Evolutionary conservation across 1,284 basidiomycete species (phyloP).

Genomic region (Moniliella sp.): DNA sequence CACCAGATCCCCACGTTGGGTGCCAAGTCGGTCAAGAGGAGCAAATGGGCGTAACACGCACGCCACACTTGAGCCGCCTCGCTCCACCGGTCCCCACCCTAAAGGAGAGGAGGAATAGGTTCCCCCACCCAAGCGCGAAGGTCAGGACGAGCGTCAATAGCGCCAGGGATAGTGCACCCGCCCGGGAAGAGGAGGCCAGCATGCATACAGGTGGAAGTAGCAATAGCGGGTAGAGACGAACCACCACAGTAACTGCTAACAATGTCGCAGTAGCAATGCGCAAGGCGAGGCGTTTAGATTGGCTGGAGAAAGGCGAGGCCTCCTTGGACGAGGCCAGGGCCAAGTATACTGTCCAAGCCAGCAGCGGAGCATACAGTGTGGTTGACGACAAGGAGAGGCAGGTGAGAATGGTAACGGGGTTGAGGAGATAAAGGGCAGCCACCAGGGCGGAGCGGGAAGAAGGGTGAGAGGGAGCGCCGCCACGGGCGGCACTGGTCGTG

Average conservation of each 20-base stretch:
- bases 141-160: not conserved
- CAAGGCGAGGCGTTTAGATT: not conserved
- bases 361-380: not conserved
- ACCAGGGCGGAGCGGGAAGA: not conserved
- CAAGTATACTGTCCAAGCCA: not conserved
- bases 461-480: too few relatives aligned
- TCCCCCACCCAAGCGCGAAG: not conserved
- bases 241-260: not conserved
- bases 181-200: not conserved
- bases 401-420: not conserved
- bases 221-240: not conserved
- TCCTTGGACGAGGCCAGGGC: too few relatives aligned
- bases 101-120: not conserved
- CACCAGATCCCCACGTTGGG: constrained; percentile 89
- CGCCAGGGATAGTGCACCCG: not conserved
- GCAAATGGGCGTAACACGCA: not conserved
- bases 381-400: not conserved
- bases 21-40: constrained; percentile 40
- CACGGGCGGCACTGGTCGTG: too few relatives aligned
- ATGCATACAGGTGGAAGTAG: not conserved
- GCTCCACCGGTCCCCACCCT: not conserved
- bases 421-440: not conserved
- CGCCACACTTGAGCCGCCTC: not conserved
- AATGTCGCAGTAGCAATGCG: not conserved
- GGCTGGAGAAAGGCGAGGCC: too few relatives aligned